Conservation (phyloP, 2,329 filamentous ascomycete genomes). For the Cercospora sp. region DNA sequence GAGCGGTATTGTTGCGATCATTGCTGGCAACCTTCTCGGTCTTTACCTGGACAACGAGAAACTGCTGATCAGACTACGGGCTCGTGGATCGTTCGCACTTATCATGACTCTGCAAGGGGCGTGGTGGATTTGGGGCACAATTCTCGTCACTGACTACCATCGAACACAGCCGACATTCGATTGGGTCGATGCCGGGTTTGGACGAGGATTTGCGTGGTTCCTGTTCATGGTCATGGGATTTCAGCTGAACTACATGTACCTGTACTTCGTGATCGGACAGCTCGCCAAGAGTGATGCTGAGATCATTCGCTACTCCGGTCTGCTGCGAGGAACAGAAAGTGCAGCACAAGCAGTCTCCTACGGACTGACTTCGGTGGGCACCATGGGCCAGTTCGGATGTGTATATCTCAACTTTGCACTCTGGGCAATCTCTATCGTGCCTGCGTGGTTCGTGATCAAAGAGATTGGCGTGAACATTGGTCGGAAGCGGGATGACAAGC, state of each 20-base stretch:
- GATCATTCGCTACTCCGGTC: conserved; percentile 66
- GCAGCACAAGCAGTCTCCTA: conserved; percentile 74
- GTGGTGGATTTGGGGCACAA: conserved; percentile 72
- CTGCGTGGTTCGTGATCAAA: conserved; percentile 66
- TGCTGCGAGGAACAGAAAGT: conserved; percentile 69
- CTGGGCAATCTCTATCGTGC: conserved; percentile 64
- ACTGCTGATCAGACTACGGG: conserved; percentile 56
- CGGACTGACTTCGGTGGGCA: conserved; percentile 60
- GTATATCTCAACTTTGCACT: conserved; percentile 71
- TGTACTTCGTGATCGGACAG: conserved; percentile 71
- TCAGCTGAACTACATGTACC: conserved; percentile 71
- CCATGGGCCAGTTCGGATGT: conserved; percentile 65
- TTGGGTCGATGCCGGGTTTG: conserved; percentile 65
- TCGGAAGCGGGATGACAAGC: conserved; percentile 17
- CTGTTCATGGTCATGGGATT: conserved; percentile 67
- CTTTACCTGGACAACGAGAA: conserved; percentile 62
- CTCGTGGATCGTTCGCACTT: conserved; percentile 56
- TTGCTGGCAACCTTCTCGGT: conserved; percentile 65
- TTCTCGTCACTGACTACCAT: conserved; percentile 63
- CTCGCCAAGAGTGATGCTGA: conserved; percentile 62
- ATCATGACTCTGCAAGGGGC: conserved; percentile 62
- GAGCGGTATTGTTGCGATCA: conserved; percentile 66
- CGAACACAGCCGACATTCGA: conserved; percentile 62
- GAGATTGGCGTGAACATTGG: conserved; percentile 50
- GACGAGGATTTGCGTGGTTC: conserved; percentile 65